Evolutionary conservation across 495 filamentous ascomycete species (phyloP).

Genomic region (Sporormia fimetaria): DNA sequence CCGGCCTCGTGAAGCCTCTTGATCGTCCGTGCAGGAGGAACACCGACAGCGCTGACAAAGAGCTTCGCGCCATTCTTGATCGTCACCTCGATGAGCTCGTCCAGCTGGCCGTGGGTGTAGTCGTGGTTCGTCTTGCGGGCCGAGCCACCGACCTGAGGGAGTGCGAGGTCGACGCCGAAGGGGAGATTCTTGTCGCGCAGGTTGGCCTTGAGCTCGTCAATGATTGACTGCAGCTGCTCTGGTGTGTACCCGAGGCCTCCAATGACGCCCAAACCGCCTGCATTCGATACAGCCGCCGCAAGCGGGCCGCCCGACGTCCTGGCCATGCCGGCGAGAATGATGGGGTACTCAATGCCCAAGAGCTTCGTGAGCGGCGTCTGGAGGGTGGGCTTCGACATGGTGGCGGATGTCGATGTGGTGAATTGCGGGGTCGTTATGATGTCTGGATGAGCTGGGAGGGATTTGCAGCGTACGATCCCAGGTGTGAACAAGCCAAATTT

Average conservation of each 20-base stretch:
- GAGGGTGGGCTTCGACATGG: conserved; percentile 36
- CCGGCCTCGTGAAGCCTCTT: conserved; percentile 61
- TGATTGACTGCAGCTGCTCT: conserved; percentile 60
- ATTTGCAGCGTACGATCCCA: too few species aligned
- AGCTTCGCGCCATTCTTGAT: conserved; percentile 65
- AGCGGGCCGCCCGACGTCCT: conserved; percentile 63
- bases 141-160: conserved; percentile 68
- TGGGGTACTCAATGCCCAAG: conserved; percentile 66
- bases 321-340: conserved; percentile 84
- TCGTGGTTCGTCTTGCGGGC: conserved; percentile 85
- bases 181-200: conserved; percentile 52
- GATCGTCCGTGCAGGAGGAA: conserved; percentile 58
- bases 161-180: conserved; percentile 79
- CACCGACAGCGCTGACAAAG: conserved; percentile 75
- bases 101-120: conserved; percentile 74
- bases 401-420: conserved; percentile 2
- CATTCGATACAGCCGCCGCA: conserved; percentile 79
- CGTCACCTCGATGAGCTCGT: conserved; percentile 69
- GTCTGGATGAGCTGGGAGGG: background rate
- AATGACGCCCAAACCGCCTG: conserved; percentile 73
- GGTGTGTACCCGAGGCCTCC: conserved; percentile 83
- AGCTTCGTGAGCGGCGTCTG: conserved; percentile 66
- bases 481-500: too few species aligned
- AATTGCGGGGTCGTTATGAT: background rate
- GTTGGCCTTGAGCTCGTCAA: conserved; percentile 67